Percentiles rank a stretch among this genome's conserved stretches.
phyloP scores from a whole-genome alignment of 768 basidiomycete genomes.

The Chalciporus pseudorubinellus region DNA sequence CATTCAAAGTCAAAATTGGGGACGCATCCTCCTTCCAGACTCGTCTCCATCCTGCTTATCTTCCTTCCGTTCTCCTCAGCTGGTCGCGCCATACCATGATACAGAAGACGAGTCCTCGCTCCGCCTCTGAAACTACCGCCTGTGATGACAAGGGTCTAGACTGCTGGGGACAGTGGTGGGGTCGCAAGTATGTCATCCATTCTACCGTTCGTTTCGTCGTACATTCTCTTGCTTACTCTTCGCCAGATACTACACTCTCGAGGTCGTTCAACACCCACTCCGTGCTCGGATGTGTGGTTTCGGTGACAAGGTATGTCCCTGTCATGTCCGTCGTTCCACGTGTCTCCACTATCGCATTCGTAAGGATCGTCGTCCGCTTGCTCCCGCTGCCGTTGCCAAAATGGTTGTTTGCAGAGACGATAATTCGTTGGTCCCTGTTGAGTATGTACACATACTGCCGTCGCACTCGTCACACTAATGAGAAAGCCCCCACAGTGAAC shows the following conservation, averaged over 20 bases:
- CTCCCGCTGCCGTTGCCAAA: slow-evolving; percentile 86
- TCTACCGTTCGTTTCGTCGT: neutral
- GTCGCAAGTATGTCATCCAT: slow-evolving; percentile 49
- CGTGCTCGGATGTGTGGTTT: slow-evolving; percentile 96
- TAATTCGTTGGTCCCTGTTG: slow-evolving; percentile 64
- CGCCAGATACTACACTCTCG: slow-evolving; percentile 73
- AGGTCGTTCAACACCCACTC: slow-evolving; percentile 84
- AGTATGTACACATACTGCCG: slow-evolving; percentile 49
- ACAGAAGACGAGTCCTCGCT: slow-evolving; percentile 56
- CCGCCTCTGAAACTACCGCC: slow-evolving; percentile 15
- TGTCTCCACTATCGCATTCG: slow-evolving; percentile 12
- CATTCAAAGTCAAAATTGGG: slow-evolving; percentile 6
- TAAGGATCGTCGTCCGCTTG: slow-evolving; percentile 89
- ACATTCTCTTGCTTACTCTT: slow-evolving; percentile 5
- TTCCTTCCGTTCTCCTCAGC: neutral
- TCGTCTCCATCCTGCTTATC: neutral
- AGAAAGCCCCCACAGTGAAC: slow-evolving; percentile 49
- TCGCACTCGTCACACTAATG: neutral
- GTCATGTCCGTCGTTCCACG: slow-evolving; percentile 8
- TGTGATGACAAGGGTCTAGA: slow-evolving; percentile 44
- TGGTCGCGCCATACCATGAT: slow-evolving; percentile 48
- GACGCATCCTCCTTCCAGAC: neutral
- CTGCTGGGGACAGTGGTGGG: slow-evolving; percentile 70
- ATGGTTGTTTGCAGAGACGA: slow-evolving; percentile 73
- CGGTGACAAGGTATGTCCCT: slow-evolving; percentile 78